A percentile compares a stretch with the other conserved stretches of the same genome.
Evolutionary conservation across 2,329 filamentous ascomycete species (phyloP).

Genomic region (Grosmannia penicillata): DNA sequence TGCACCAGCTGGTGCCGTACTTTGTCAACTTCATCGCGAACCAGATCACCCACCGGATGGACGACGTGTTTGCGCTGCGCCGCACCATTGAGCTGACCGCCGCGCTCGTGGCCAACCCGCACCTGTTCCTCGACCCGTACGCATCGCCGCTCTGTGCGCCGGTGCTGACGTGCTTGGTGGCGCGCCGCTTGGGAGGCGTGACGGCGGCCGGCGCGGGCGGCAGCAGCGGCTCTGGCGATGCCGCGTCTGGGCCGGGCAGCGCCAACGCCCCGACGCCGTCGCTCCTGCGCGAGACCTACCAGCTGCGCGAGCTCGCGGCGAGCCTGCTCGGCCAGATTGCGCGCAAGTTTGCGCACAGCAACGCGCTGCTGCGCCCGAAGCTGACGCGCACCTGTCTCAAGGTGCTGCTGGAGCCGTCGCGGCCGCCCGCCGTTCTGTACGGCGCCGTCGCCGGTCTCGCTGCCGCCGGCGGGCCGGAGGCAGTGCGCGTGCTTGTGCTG

Average conservation of each 20-base stretch:
- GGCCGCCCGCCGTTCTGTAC: slow-evolving; percentile 73
- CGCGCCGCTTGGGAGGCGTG: slow-evolving; percentile 61
- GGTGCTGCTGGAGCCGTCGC: slow-evolving; percentile 74
- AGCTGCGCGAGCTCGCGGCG: slow-evolving; percentile 71
- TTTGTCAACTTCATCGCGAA: slow-evolving; percentile 93
- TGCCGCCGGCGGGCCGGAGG: slow-evolving; percentile 55
- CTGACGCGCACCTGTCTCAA: slow-evolving; percentile 89
- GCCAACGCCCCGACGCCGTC: background rate
- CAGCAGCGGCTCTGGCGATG: slow-evolving; percentile 29
- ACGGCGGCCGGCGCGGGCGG: slow-evolving; percentile 26
- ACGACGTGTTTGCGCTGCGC: slow-evolving; percentile 74
- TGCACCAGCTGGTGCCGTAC: slow-evolving; percentile 92
- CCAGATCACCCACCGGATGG: slow-evolving; percentile 86
- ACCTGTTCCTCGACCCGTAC: slow-evolving; percentile 56
- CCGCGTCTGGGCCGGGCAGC: background rate
- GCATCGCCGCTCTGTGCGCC: slow-evolving; percentile 60
- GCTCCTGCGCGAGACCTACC: slow-evolving; percentile 47
- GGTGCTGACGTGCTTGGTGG: slow-evolving; percentile 81
- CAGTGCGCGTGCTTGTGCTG: slow-evolving; percentile 39
- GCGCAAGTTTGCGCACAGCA: slow-evolving; percentile 65
- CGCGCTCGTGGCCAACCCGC: slow-evolving; percentile 70
- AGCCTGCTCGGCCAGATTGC: slow-evolving; percentile 68
- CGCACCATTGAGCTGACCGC: slow-evolving; percentile 87
- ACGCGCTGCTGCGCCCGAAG: slow-evolving; percentile 70
- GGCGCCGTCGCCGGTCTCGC: slow-evolving; percentile 72